phyloP scores from a whole-genome alignment of 129 eudicot genomes.

The Chrysanthemum makinoi region DNA sequence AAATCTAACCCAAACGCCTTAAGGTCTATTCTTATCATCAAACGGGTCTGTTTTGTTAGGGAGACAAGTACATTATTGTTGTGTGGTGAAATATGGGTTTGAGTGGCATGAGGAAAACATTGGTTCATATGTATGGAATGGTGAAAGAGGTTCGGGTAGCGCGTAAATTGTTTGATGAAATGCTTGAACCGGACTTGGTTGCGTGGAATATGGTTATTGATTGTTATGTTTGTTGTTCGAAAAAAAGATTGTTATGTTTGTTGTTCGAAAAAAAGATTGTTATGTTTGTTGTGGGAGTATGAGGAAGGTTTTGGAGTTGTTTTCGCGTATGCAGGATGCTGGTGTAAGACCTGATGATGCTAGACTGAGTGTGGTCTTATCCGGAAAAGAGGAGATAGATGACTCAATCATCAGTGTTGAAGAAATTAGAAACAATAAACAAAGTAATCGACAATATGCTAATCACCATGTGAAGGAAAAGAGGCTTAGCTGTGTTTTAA shows the following conservation, averaged over 20 bases:
- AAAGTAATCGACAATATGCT: slow-evolving; percentile 5
- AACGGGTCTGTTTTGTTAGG: slow-evolving; percentile 1
- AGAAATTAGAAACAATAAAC: slow-evolving; percentile 20
- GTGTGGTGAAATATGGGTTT: too few species aligned
- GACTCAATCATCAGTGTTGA: slow-evolving; percentile 19
- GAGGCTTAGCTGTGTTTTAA: not conserved
- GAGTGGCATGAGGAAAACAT: slow-evolving; percentile 33
- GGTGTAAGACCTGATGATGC: slow-evolving; percentile 39
- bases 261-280: slow-evolving; percentile 15
- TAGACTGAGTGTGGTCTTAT: slow-evolving; percentile 22
- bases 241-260: not conserved
- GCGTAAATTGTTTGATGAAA: slow-evolving; percentile 45
- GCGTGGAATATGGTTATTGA: slow-evolving; percentile 53
- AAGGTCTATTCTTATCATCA: too few species aligned
- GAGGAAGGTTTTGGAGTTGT: slow-evolving; percentile 33
- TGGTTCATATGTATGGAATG: slow-evolving; percentile 54
- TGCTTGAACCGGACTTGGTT: slow-evolving; percentile 34
- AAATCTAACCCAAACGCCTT: too few species aligned
- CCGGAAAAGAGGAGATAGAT: not conserved
- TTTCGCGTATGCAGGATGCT: slow-evolving; percentile 31
- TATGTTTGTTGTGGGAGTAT: slow-evolving; percentile 32
- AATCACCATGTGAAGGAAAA: slow-evolving; percentile 9
- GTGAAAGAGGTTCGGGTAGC: slow-evolving; percentile 32
- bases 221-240: slow-evolving; percentile 38
- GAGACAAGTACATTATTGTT: too few species aligned